These are phyloP conservation scores for Sisymbrium irio DNA, from an alignment of 345 rosid species.

Conservation along the genomic window DNA sequence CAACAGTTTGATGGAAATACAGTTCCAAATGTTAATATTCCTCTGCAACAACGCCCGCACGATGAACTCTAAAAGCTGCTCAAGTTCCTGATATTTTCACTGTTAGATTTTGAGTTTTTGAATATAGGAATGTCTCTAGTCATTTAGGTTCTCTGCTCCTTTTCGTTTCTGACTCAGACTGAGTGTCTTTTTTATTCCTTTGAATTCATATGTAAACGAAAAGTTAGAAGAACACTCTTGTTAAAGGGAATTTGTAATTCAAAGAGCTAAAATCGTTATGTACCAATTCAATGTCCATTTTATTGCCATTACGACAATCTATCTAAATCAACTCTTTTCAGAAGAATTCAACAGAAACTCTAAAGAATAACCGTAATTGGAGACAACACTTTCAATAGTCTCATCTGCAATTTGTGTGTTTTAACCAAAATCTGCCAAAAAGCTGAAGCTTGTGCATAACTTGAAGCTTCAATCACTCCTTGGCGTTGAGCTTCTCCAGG, in stretches of 20 bases:
- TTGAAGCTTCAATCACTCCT: conserved; percentile 39
- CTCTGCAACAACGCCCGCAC: conserved; percentile 47
- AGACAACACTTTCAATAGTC: neutral
- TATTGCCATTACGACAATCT: neutral
- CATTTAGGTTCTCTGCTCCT: neutral
- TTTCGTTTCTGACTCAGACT: neutral
- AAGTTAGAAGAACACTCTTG: neutral
- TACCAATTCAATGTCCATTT: neutral
- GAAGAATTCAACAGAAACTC: neutral
- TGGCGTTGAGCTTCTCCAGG: conserved; percentile 60
- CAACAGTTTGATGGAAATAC: conserved; percentile 41
- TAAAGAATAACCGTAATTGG: neutral
- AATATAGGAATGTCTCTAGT: neutral
- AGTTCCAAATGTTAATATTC: conserved; percentile 42
- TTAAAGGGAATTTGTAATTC: neutral
- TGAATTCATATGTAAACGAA: neutral
- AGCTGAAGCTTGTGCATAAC: conserved; percentile 4
- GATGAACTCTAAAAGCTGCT: conserved; percentile 62
- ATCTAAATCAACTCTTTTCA: neutral
- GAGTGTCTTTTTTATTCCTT: neutral
- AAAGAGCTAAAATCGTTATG: neutral
- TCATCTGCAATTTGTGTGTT: neutral
- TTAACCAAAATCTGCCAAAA: neutral
- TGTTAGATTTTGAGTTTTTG: neutral
- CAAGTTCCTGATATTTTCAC: neutral